Base-by-base conservation (phyloP, 331 rosid genomes). In the Arachis monticola region DNA sequence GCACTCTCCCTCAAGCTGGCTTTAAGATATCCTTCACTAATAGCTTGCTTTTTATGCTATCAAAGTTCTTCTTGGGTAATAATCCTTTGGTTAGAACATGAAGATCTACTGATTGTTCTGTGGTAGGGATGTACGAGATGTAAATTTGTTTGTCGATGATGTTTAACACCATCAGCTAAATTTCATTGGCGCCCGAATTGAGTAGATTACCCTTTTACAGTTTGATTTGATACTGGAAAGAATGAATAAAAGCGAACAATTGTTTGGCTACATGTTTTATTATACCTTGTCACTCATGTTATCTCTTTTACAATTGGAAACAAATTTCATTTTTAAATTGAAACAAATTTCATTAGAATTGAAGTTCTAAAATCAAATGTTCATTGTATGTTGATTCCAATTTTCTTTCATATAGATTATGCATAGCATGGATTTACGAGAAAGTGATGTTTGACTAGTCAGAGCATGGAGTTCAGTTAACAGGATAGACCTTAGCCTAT, bases 381-480 rank as follows among this genome's bases (percentile, higher is more conserved):
- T 13, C 27, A 40, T 67, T 57, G 58, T 10, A 27, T 47, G 3
- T 40, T 67, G 44, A 30, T 67, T 46, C 51, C n/a, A 10, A 10
- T 17, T 30, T 68, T 53, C 17, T 69, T 69, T 27, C 67, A 10
- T 35, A 38, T 67, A 74, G 76, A 74, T 51, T 80, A 80, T 80
- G 77, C 84, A 75, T 69, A 80, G n/a, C 84, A 80, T 67, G 52
- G 60, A 67, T 77, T 56, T 79, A 77, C 55, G 79, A 77, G 64
- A 82, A 82, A 80, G 80, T 69, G 80, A 75, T 76, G 78, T 64
- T 7, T 76, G 44, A 3, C 44, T 5, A 42, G 44, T 10, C 45
- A 31, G 44, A 31, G 44, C 8, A 3, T 60, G 65, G 45, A 3
- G 45, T 60, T 32, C 45, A 32, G 44, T 12, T 60, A 10, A 41